These are phyloP conservation scores for Candida easanensis DNA, from an alignment of 805 yeast genomes.

Conservation along the genomic window DNA sequence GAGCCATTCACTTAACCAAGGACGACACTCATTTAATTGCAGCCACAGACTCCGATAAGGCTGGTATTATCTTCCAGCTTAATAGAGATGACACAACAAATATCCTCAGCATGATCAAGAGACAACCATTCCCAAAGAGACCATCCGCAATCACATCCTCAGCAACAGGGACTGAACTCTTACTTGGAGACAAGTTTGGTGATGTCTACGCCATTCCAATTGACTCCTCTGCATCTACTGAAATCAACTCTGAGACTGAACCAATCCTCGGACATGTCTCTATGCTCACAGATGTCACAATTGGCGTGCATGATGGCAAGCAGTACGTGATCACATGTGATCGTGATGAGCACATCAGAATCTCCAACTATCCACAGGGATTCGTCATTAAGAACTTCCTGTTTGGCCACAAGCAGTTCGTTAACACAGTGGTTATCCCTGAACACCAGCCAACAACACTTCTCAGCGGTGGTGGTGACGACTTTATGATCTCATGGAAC, in stretches of 20 bases:
- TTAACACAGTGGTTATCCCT: constrained; percentile 63
- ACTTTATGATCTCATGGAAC: constrained; percentile 68
- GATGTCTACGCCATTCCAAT: constrained; percentile 74
- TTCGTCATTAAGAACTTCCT: constrained; percentile 78
- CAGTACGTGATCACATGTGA: constrained; percentile 73
- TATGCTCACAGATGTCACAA: constrained; percentile 78
- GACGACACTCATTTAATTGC: constrained; percentile 57
- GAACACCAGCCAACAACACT: constrained; percentile 47
- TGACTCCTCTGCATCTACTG: constrained; percentile 33
- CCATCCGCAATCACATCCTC: constrained; percentile 84
- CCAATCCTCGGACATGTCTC: constrained; percentile 96
- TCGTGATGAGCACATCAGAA: constrained; percentile 93
- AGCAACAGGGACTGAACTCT: constrained; percentile 51
- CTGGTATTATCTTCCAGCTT: constrained; percentile 59
- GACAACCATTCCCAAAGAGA: constrained; percentile 84
- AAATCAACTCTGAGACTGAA: constrained; percentile 41
- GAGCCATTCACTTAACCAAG: constrained; percentile 55
- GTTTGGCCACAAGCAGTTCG: constrained; percentile 84
- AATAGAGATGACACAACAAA: constrained; percentile 24
- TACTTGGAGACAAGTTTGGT: constrained; percentile 94
- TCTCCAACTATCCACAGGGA: constrained; percentile 75
- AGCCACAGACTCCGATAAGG: constrained; percentile 81
- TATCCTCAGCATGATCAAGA: constrained; percentile 51
- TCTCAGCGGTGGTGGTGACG: constrained; percentile 92
- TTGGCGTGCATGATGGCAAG: constrained; percentile 42